A percentile compares a stretch with the other conserved stretches of the same genome.
phyloP scores from a whole-genome alignment of 169 alveolate species.

The Plasmodium knowlesi region DNA sequence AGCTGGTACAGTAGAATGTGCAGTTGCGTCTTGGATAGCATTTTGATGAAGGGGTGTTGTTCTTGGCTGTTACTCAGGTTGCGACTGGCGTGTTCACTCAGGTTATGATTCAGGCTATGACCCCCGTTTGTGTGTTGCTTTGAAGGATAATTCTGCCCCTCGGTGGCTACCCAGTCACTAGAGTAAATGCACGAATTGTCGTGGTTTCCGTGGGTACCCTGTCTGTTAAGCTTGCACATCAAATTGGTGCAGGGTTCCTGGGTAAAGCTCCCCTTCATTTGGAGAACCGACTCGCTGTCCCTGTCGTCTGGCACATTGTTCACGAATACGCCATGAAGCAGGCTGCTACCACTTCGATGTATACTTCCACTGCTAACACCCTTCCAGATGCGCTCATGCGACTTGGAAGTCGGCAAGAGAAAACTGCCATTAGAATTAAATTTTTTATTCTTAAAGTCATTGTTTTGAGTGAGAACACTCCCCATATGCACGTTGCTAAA shows the following conservation, averaged over 20 bases:
- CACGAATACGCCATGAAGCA: not conserved
- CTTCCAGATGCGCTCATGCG: conserved; percentile 23
- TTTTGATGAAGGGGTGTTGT: conserved; percentile 14
- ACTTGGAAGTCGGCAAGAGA: not conserved
- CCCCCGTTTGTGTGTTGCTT: not conserved
- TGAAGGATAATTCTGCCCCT: not conserved
- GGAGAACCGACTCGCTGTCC: not conserved
- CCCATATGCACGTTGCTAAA: conserved; percentile 3
- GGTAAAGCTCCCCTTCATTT: not conserved
- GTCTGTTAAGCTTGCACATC: not conserved
- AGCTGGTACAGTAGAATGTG: conserved; percentile 60
- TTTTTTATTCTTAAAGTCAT: not conserved
- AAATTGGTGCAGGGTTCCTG: not conserved
- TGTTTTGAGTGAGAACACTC: not conserved
- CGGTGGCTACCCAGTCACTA: not conserved
- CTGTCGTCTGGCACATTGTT: not conserved
- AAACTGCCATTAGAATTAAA: not conserved
- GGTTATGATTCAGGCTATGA: not conserved
- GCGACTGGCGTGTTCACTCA: not conserved
- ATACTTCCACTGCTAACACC: not conserved
- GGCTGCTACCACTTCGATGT: conserved; percentile 12
- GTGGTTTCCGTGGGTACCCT: not conserved
- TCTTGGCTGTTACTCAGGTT: too few relatives aligned
- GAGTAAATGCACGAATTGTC: not conserved
- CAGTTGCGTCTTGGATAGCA: conserved; percentile 43